Evolutionary conservation across 305 asterid genomes (phyloP).

Genomic region (Fraxinus sp.): DNA sequence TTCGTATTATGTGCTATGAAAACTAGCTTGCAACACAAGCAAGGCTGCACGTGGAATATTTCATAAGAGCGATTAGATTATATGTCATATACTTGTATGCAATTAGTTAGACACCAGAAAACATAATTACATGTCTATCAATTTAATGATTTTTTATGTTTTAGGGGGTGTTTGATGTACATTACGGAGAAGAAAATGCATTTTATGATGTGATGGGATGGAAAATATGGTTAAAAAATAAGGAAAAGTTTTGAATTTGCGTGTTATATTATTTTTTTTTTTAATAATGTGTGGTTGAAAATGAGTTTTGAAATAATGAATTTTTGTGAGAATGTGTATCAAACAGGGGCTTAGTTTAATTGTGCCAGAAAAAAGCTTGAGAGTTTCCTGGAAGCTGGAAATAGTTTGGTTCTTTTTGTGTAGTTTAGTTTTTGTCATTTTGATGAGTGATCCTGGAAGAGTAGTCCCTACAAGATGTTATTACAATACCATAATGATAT

Average conservation of each 20-base stretch:
- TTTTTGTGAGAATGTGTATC: too few species aligned
- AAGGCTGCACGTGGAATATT: not conserved
- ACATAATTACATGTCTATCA: not conserved
- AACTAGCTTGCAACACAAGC: not conserved
- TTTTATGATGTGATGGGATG: too few species aligned
- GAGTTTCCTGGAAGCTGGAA: not conserved
- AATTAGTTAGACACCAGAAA: not conserved
- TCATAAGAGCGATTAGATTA: not conserved
- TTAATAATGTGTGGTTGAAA: too few species aligned
- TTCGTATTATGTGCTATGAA: not conserved
- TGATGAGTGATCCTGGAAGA: not conserved
- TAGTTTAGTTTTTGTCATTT: not conserved
- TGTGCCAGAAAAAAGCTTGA: not conserved
- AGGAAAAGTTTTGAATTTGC: too few species aligned
- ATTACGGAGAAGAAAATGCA: too few species aligned
- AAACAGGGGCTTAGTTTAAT: not conserved
- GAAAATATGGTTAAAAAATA: too few species aligned
- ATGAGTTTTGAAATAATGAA: too few species aligned
- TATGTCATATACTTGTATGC: not conserved
- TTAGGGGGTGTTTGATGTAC: too few species aligned
- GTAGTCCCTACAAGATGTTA: not conserved
- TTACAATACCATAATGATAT: not conserved
- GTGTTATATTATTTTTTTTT: too few species aligned
- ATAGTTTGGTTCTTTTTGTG: not conserved
- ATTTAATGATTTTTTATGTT: not conserved